These are phyloP conservation scores for Polychytrium aggregatum DNA, from an alignment of 192 early-diverging fungal genomes.

Conservation along the genomic window DNA sequence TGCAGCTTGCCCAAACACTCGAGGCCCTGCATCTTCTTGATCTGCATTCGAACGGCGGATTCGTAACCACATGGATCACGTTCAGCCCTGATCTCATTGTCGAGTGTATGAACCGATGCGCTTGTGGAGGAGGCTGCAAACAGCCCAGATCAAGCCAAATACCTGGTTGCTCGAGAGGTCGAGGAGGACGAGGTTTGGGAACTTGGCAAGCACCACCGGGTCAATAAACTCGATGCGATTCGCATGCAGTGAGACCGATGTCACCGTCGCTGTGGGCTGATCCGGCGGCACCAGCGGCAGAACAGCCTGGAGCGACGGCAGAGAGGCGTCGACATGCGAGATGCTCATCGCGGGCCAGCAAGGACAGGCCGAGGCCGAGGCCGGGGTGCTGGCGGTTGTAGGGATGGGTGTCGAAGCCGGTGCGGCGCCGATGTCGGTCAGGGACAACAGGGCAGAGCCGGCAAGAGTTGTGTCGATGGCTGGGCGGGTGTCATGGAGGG, in stretches of 20 bases:
- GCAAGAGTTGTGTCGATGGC: too few relatives aligned
- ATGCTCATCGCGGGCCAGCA: too few relatives aligned
- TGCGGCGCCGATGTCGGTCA: too few relatives aligned
- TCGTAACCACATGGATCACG: background rate
- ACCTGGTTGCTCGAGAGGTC: slow-evolving; percentile 28
- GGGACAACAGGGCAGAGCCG: too few relatives aligned
- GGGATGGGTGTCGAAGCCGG: too few relatives aligned
- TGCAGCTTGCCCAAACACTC: slow-evolving; percentile 8
- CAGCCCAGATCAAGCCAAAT: background rate
- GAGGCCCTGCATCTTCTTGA: slow-evolving; percentile 15
- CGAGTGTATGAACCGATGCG: background rate
- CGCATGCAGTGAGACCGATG: slow-evolving; percentile 14
- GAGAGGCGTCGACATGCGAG: background rate
- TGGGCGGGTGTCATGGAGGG: too few relatives aligned
- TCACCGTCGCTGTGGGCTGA: background rate
- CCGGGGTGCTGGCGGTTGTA: too few relatives aligned
- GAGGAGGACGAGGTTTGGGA: slow-evolving; percentile 8
- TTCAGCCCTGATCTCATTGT: background rate
- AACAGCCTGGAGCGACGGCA: background rate
- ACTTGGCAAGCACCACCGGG: background rate
- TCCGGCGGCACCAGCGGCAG: background rate
- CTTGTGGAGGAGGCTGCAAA: too few relatives aligned
- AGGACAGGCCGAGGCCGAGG: too few relatives aligned
- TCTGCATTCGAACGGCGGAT: background rate
- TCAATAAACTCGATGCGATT: slow-evolving; percentile 10